Evolutionary conservation across 2,329 filamentous ascomycete genomes (phyloP).

Genomic region (Aspergillus terreus): DNA sequence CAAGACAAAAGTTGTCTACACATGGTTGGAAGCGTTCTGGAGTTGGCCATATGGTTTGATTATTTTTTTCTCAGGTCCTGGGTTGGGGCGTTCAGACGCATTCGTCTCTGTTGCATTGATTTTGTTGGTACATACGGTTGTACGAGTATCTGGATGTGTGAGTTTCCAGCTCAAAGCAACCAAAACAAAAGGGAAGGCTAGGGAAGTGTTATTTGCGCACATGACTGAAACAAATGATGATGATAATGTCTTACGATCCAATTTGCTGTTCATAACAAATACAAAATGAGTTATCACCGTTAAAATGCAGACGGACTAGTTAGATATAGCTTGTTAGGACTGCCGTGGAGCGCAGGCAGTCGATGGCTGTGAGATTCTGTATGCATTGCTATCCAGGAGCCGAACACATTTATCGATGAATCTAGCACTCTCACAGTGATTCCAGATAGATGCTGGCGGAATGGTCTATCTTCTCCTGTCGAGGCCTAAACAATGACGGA

Average conservation of each 20-base stretch:
- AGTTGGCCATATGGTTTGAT: constrained; percentile 7
- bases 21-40: constrained; percentile 6
- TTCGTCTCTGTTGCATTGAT: not conserved
- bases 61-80: constrained; percentile 1
- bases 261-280: not conserved
- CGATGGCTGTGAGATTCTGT: too few relatives aligned
- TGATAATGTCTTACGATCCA: constrained; percentile 4
- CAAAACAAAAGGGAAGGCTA: not conserved
- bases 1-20: constrained; percentile 6
- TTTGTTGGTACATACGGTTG: not conserved
- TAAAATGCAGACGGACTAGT: not conserved
- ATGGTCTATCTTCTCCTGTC: too few relatives aligned
- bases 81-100: not conserved
- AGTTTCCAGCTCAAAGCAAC: not conserved
- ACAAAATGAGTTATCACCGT: not conserved
- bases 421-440: too few relatives aligned
- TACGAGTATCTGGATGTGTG: not conserved
- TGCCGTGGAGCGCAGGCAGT: too few relatives aligned
- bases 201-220: not conserved
- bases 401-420: too few relatives aligned
- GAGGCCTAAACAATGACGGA: constrained; percentile 9
- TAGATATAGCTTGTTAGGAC: too few relatives aligned
- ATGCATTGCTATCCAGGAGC: too few relatives aligned
- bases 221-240: constrained; percentile 4
- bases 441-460: too few relatives aligned